These are phyloP conservation scores for Lichtheimia hyalospora DNA, from an alignment of 371 early-diverging fungal genomes.

Conservation along the genomic window DNA sequence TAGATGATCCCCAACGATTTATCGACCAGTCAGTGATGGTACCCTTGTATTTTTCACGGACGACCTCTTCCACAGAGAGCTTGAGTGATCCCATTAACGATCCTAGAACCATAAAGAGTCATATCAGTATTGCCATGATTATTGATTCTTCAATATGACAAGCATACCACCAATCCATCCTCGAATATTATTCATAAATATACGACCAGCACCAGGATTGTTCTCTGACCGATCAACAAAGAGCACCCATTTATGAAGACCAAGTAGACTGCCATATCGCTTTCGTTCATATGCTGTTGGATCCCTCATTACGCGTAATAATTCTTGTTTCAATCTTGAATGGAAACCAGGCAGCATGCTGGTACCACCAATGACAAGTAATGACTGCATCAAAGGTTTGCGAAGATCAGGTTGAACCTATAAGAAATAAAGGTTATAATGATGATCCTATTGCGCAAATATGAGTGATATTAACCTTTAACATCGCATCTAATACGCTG, in stretches of 20 bases:
- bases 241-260: slow-evolving; percentile 29
- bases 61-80: slow-evolving; percentile 63
- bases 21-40: slow-evolving; percentile 71
- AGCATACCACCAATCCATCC: slow-evolving; percentile 76
- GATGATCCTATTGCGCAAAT: no score
- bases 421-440: slow-evolving; percentile 2
- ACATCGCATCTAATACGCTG: slow-evolving; percentile 59
- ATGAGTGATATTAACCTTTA: slow-evolving; percentile 34
- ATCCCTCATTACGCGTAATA: slow-evolving; percentile 49
- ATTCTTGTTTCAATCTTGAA: slow-evolving; percentile 61
- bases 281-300: slow-evolving; percentile 43
- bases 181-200: slow-evolving; percentile 69
- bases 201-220: slow-evolving; percentile 46
- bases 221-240: slow-evolving; percentile 43
- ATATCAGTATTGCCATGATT: no score
- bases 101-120: slow-evolving; percentile 28
- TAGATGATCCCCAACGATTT: slow-evolving; percentile 26
- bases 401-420: slow-evolving; percentile 73
- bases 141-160: no score
- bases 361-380: slow-evolving; percentile 82
- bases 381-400: slow-evolving; percentile 58
- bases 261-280: slow-evolving; percentile 25
- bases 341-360: slow-evolving; percentile 77
- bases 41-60: slow-evolving; percentile 62
- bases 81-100: slow-evolving; percentile 75